Conservation (phyloP, 441 rosid species). For the Aleurites moluccanus region DNA sequence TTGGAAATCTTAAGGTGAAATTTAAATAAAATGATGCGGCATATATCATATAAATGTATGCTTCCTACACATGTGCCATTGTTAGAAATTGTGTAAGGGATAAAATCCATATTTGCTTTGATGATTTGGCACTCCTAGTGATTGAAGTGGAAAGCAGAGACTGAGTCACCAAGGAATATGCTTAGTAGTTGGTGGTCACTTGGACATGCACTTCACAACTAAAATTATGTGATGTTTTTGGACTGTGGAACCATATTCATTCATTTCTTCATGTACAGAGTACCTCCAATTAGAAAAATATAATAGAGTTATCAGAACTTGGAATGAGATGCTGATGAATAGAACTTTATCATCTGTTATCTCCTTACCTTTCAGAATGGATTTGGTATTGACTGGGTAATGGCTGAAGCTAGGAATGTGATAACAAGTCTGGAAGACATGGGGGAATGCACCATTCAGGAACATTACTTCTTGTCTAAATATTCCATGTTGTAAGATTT, state of each 20-base stretch:
- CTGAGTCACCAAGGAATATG: neutral
- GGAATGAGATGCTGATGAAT: neutral
- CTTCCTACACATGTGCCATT: neutral
- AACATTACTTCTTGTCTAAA: neutral
- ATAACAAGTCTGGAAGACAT: neutral
- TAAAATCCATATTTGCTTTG: neutral
- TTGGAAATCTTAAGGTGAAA: neutral
- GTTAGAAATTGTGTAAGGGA: neutral
- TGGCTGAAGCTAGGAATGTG: neutral
- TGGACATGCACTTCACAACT: neutral
- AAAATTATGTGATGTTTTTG: neutral
- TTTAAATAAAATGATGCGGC: neutral
- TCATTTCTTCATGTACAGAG: neutral
- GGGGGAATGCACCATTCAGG: neutral
- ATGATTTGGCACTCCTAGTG: neutral
- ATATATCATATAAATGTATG: neutral
- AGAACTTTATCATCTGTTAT: neutral
- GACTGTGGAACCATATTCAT: neutral
- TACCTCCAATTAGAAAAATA: neutral
- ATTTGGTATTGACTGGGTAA: neutral
- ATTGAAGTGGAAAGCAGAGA: neutral
- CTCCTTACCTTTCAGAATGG: neutral
- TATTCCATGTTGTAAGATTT: neutral
- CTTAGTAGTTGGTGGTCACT: neutral
- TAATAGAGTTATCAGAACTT: slow-evolving; percentile 5